phyloP scores from a whole-genome alignment of 73 alveolate genomes.

The Durusdinium trenchii region DNA sequence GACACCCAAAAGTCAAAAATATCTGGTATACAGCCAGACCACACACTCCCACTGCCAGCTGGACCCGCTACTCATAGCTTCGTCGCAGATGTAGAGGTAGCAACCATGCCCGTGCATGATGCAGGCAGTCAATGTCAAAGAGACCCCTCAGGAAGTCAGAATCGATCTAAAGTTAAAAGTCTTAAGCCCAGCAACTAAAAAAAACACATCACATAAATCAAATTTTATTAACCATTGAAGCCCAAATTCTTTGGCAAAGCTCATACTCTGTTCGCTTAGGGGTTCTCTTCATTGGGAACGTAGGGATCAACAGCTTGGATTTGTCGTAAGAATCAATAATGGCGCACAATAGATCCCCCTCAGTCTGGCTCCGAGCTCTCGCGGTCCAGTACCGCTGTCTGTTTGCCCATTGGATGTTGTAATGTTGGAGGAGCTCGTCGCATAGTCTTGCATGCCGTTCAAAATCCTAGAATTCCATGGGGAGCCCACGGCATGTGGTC shows the following conservation, averaged over 20 bases:
- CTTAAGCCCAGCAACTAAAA: too few species aligned
- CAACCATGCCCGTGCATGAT: conserved; percentile 26
- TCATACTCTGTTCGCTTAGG: neutral
- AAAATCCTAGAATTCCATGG: neutral
- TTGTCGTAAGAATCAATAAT: neutral
- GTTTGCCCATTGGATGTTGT: neutral
- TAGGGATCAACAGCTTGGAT: neutral
- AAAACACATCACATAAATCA: neutral
- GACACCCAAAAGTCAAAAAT: too few species aligned
- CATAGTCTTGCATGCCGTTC: neutral
- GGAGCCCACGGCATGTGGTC: too few species aligned
- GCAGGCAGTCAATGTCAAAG: neutral
- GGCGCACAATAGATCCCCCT: neutral
- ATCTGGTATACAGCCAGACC: neutral
- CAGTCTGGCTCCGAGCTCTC: neutral
- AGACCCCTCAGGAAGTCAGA: neutral
- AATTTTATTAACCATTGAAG: neutral
- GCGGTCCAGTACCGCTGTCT: neutral
- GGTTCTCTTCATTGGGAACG: neutral
- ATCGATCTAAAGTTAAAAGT: too few species aligned
- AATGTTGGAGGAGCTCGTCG: neutral
- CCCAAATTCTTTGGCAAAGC: neutral
- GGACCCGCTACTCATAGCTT: neutral
- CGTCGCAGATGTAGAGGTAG: conserved; percentile 11
- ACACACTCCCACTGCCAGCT: conserved; percentile 58